phyloP scores from a whole-genome alignment of 306 rosid genomes.

The Cicer bijugum region DNA sequence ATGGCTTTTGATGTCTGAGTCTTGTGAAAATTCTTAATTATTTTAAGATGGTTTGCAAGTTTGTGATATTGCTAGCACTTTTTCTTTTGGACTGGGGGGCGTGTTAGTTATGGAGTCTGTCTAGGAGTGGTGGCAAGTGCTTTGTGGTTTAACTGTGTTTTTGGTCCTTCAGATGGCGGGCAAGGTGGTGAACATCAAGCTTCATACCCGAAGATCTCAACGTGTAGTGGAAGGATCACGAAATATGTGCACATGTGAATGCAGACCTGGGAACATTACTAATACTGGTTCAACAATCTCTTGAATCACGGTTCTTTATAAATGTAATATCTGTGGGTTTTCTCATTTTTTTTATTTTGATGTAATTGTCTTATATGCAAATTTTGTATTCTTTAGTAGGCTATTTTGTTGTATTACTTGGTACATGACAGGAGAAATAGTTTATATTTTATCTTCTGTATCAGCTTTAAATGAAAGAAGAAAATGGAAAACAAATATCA shows the following conservation, averaged over 20 bases:
- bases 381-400: conserved; percentile 34
- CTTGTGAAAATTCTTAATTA: not conserved
- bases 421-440: conserved; percentile 3
- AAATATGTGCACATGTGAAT: conserved; percentile 74
- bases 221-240: conserved; percentile 89
- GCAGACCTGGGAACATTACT: conserved; percentile 64
- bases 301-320: conserved; percentile 34
- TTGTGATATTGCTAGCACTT: conserved; percentile 16
- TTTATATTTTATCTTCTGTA: conserved; percentile 25
- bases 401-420: conserved; percentile 37
- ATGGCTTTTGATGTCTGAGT: conserved; percentile 1
- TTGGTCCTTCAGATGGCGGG: conserved; percentile 76
- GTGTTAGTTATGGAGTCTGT: conserved; percentile 15
- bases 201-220: conserved; percentile 79
- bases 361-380: conserved; percentile 21
- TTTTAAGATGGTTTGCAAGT: conserved; percentile 26
- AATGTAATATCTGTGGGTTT: conserved; percentile 29
- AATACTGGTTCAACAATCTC: conserved; percentile 40
- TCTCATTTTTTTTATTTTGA: not conserved
- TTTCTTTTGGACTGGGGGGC: not conserved
- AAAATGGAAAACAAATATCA: conserved; percentile 10
- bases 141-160: conserved; percentile 17
- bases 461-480: not conserved
- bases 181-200: conserved; percentile 83
- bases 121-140: not conserved